phyloP scores from a whole-genome alignment of 2,329 filamentous ascomycete genomes.

The Boeremia exigua region DNA sequence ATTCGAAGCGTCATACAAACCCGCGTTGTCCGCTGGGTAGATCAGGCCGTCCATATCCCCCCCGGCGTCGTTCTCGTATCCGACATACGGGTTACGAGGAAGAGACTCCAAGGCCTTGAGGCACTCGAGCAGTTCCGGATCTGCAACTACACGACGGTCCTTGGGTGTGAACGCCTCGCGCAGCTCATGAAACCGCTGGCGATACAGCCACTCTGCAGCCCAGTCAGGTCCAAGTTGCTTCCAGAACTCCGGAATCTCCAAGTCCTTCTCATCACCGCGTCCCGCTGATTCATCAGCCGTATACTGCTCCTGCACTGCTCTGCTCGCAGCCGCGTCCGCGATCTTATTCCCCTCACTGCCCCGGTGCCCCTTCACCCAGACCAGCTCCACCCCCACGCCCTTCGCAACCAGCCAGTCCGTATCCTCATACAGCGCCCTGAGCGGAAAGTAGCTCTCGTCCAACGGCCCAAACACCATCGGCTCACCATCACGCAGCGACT shows the following conservation, averaged over 20 bases:
- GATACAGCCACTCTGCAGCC: slow-evolving; percentile 4
- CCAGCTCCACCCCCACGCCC: slow-evolving; percentile 1
- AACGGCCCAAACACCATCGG: not conserved
- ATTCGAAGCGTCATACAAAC: too few species aligned
- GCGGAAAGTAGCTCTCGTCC: not conserved
- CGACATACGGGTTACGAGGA: too few species aligned
- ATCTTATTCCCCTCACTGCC: slow-evolving; percentile 7
- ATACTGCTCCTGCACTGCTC: not conserved
- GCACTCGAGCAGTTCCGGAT: not conserved
- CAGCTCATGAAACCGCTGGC: not conserved
- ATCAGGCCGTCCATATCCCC: too few species aligned
- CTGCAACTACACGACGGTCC: not conserved
- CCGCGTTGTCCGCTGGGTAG: too few species aligned
- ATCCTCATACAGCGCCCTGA: slow-evolving; percentile 1
- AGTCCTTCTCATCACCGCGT: too few species aligned
- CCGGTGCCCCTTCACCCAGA: slow-evolving; percentile 22
- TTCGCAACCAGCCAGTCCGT: slow-evolving; percentile 2
- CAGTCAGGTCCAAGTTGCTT: slow-evolving; percentile 3
- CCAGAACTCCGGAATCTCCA: too few species aligned
- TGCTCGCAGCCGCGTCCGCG: slow-evolving; percentile 7
- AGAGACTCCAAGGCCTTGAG: not conserved
- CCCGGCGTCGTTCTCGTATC: too few species aligned
- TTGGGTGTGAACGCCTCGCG: not conserved
- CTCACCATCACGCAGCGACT: not conserved
- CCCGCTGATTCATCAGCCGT: too few species aligned